Percentiles rank a stretch among this genome's conserved stretches.
phyloP scores from a whole-genome alignment of 1,284 basidiomycete species.

The Irpex sp. region DNA sequence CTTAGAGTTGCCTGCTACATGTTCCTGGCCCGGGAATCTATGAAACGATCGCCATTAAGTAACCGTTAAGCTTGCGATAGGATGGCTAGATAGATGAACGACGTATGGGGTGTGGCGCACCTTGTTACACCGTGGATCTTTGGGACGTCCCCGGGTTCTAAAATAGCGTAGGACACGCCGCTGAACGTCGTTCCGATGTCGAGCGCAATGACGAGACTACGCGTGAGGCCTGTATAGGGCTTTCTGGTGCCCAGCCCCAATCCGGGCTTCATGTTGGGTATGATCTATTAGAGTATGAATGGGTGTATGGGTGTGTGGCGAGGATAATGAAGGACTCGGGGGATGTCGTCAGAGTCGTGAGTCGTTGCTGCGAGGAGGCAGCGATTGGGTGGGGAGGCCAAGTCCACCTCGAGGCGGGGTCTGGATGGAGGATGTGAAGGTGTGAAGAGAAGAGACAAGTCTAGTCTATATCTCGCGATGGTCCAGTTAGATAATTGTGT shows the following conservation, averaged over 20 bases:
- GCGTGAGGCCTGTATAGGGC: constrained; percentile 56
- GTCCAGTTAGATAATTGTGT: background rate
- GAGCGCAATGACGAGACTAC: constrained; percentile 64
- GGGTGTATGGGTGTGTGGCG: background rate
- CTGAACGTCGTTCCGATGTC: constrained; percentile 73
- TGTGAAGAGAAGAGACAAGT: background rate
- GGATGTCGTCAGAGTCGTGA: constrained; percentile 9
- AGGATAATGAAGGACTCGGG: background rate
- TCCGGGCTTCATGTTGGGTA: constrained; percentile 26
- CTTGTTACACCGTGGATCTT: constrained; percentile 67
- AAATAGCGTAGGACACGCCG: constrained; percentile 68
- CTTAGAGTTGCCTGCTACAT: constrained; percentile 78
- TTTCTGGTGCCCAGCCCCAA: constrained; percentile 57
- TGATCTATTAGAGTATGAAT: background rate
- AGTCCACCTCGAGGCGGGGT: background rate
- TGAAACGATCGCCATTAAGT: constrained; percentile 2
- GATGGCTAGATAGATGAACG: background rate
- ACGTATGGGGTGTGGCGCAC: constrained; percentile 25
- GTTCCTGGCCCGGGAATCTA: constrained; percentile 76
- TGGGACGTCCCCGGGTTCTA: constrained; percentile 65
- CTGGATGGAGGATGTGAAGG: background rate
- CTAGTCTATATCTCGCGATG: background rate
- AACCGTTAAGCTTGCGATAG: background rate
- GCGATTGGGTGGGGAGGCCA: background rate
- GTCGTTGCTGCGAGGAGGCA: background rate